Evolutionary conservation across 2,329 filamentous ascomycete genomes (phyloP), one percentile per base, ranked within the genome.

Genomic region (Lasiodiplodia theobromae): DNA sequence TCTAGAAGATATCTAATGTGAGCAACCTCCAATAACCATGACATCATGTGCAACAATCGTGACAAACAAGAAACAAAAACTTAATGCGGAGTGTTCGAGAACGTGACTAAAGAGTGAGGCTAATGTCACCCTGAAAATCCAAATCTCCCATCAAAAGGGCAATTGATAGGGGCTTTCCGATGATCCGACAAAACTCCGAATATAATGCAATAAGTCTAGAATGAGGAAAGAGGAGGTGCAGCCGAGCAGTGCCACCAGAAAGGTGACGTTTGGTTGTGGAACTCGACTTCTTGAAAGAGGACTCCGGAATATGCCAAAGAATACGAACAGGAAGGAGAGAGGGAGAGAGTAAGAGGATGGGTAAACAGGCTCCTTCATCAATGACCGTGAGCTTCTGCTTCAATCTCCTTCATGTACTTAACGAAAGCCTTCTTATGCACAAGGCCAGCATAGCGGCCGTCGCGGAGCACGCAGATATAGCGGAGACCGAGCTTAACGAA

Each of bases 371-470:
- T 34, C 38, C 21, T n/a, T 18, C 18, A 16, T 49, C 25, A 64
- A 21, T 52, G 60, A 16, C 34, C 12, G 31, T 44, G 44, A 25
- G 69, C 67, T 16, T 72, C 77, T 72, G 91, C 86, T 76, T 96
- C 92, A 56, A 94, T 82, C 76, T 96, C 91, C 73, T 94, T 93
- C 80, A 97, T 91, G 77, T 97, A 97, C 79, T 93, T 94, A 69
- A 97, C 95, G 82, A 99, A 98, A 4, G 89, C 91, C 84, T 99
- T 99, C 84, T 98, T 98, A 80, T 99, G 96, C 63, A 91, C 93
- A 85, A 99, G 87, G 71, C 96, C 96, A 2, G 92, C 92, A 80
- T 93, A 99, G 70, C 88, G 89, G 28, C 96, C 96, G 72, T 97
- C 90, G 67, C 87, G 88, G 31, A 96, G 83, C 4, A 97, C 94